Percentiles rank a stretch among this genome's conserved stretches.
Evolutionary conservation across 2,329 filamentous ascomycete species (phyloP).

Genomic region (Pseudogymnoascus sp.): DNA sequence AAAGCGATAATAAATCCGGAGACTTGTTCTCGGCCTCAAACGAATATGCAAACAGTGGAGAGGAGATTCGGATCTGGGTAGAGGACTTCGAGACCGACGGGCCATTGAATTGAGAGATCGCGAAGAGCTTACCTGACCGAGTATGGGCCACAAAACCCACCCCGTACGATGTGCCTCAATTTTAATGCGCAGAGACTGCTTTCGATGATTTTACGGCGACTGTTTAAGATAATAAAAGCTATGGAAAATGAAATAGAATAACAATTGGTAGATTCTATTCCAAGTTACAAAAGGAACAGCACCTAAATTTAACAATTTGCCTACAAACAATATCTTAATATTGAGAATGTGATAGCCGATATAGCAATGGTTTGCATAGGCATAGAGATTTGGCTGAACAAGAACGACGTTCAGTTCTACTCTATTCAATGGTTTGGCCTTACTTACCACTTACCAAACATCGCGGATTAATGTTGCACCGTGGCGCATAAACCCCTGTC

Average conservation of each 20-base stretch:
- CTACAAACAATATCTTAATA: not conserved
- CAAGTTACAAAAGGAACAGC: not conserved
- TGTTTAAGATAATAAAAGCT: not conserved
- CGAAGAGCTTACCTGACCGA: not conserved
- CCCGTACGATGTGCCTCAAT: not conserved
- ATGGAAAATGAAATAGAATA: not conserved
- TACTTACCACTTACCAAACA: not conserved
- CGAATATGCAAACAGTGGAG: not conserved
- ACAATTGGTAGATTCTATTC: slow-evolving; percentile 1
- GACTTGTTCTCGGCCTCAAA: not conserved
- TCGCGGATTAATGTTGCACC: not conserved
- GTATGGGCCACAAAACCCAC: not conserved
- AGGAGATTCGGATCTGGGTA: not conserved
- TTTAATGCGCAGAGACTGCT: not conserved
- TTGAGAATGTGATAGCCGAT: not conserved
- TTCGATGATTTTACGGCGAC: not conserved
- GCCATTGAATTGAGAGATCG: not conserved
- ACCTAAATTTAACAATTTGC: not conserved
- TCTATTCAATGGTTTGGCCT: not conserved
- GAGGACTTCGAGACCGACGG: not conserved
- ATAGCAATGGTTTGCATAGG: not conserved
- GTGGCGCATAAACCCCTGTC: not conserved
- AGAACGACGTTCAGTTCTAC: not conserved
- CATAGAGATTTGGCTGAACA: not conserved
- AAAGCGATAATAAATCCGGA: not conserved